Base-by-base conservation (phyloP, 495 filamentous ascomycete genomes). In the Aspergillus leporis region DNA sequence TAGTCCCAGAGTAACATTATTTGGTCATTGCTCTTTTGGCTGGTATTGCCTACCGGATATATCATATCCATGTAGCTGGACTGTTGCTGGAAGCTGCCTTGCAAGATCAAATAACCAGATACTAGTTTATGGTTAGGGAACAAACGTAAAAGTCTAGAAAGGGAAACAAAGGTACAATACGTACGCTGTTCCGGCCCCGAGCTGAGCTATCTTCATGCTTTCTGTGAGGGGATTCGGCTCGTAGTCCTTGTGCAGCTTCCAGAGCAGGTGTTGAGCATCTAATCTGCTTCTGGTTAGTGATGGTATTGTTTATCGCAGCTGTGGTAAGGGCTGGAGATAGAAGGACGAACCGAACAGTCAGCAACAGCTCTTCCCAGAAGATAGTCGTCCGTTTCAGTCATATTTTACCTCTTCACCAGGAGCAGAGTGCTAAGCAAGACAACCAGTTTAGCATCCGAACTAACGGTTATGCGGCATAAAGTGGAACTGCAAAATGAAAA, bases 131-230 rank as follows among this genome's bases (percentile, higher is more conserved):
- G 6, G 30, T 56, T 34, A 56, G 25, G 41, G 2, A 14, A 1
- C 13, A 14, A 32, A 32, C 30, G 30, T 32, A 9, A 32, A 36
- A 36, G 13, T 53, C 22, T 18, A 22, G 36, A 40, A 53, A n/a
- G 31, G 22, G 19, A 36, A 38, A 5, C 21, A 49, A 50, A 32
- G 4, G 30, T 9, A 32, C 30, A 5, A 9, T 32, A 32, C 61
- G n/a, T 64, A 72, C 72, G 66, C 72, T 5, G 72, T 75, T 12
- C 71, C 69, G 4, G 67, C 68, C 1, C 69, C 70, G 31, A 75
- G 22, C 0, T 75, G 71, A 1, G 71, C 72, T 12, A 75, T 65
- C 41, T 60, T 68, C 59, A 70, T 63, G n/a, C 58, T 41, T 6
- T 64, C 50, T 10, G 56, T 60, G 18, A 68, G 30, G 19, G 64